Evolutionary conservation across 371 early-diverging fungal species (phyloP), one percentile per base, ranked within the genome.

Genomic region (Syncephalastrum racemosum): DNA sequence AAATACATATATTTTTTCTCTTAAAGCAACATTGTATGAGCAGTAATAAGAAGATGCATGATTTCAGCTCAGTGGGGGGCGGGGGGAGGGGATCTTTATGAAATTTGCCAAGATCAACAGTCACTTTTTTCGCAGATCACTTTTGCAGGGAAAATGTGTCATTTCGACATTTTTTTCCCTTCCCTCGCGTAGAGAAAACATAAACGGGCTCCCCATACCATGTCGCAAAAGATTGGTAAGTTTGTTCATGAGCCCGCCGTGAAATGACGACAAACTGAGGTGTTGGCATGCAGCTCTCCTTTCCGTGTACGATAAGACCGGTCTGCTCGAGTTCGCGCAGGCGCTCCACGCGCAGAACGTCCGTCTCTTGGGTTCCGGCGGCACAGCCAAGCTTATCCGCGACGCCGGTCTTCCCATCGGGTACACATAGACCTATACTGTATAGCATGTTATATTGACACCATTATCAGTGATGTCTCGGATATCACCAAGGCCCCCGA

Each of bases 401-500:
- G 85, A 92, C 54, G 91, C 91, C 47, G 95, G 92, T 40, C 78
- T 98, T 44, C 87, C 91, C 56, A 95, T 96, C 73, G 83, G 82
- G 92, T 90, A 85, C 64, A 75, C 36, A 31, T 10, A 31, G 36
- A 8, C 36, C 36, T 10, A 7, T 31, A 31, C 10, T 10, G 6
- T 46, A 19, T 16, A 14, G 12, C 24, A 20, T 19, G 4, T 31
- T 45, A 20, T 41, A 45, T 46, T 4, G 36, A 31, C 10, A 31
- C 10, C 36, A 5, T 54, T 14, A 42, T 20, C 68, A 92, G 92
- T 62, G 98, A 98, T 78, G 97, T 98, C 31, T 91, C 95, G 47
- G 96, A 93, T 60, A 91, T 98, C 58, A 98, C 98, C 63, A 85
- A 94, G 70, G 95, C 97, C 46, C 97, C 98, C 39, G 98, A 98